A percentile compares a stretch with the other conserved stretches of the same genome.
These are phyloP conservation scores for Mucor saturninus DNA, from an alignment of 371 early-diverging fungal species.

Conservation along the genomic window DNA sequence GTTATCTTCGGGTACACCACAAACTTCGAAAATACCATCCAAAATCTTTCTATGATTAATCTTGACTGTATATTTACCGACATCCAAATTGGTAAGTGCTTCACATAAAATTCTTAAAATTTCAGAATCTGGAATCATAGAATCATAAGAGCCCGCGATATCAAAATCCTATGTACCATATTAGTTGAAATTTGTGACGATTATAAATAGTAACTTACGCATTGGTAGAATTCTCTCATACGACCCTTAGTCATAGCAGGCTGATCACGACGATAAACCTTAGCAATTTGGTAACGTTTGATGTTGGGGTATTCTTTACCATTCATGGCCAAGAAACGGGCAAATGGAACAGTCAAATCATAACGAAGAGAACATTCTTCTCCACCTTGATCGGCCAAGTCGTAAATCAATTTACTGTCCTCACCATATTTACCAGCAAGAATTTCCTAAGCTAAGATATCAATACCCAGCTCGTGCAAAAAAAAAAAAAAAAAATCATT, in stretches of 20 bases:
- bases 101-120: constrained; percentile 87
- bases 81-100: constrained; percentile 76
- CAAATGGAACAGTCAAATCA: constrained; percentile 99
- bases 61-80: constrained; percentile 89
- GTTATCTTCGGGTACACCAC: constrained; percentile 90
- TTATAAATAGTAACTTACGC: constrained; percentile 75
- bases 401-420: constrained; percentile 98
- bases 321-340: constrained; percentile 97
- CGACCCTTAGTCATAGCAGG: constrained; percentile 98
- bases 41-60: constrained; percentile 97
- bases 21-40: constrained; percentile 95
- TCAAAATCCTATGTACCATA: constrained; percentile 84
- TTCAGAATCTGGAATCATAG: constrained; percentile 98
- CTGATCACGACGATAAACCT: constrained; percentile 99
- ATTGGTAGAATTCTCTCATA: constrained; percentile 99
- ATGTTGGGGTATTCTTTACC: constrained; percentile 83
- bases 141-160: constrained; percentile 95
- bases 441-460: constrained; percentile 67
- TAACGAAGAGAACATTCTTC: constrained; percentile 98
- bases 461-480: not conserved
- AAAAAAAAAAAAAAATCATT: not conserved
- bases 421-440: constrained; percentile 99
- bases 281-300: constrained; percentile 99
- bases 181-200: not conserved
- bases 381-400: constrained; percentile 98